phyloP scores from a whole-genome alignment of 768 basidiomycete species.

The Podaxis pistillaris region DNA sequence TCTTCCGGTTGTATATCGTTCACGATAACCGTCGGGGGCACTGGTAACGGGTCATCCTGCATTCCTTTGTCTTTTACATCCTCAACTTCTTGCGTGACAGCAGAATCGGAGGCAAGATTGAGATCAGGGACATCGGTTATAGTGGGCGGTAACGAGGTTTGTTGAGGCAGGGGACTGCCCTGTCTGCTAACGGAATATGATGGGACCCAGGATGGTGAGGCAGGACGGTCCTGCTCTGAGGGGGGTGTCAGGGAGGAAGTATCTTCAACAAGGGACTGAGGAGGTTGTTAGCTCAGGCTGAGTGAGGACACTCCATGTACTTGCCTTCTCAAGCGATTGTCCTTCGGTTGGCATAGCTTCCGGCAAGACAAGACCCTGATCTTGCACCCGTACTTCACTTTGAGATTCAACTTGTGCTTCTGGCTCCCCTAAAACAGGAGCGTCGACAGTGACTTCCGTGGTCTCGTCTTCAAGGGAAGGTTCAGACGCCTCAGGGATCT shows the following conservation, averaged over 20 bases:
- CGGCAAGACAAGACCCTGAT: not conserved
- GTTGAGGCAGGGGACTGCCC: constrained; percentile 19
- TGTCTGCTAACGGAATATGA: constrained; percentile 24
- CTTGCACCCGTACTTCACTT: not conserved
- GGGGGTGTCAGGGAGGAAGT: constrained; percentile 4
- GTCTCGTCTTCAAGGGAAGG: not conserved
- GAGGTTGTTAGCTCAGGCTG: not conserved
- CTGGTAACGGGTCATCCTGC: not conserved
- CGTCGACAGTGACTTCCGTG: not conserved
- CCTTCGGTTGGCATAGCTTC: not conserved
- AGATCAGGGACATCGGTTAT: not conserved
- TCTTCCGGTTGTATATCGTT: constrained; percentile 5
- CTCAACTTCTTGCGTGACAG: not conserved
- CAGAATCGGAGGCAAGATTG: not conserved
- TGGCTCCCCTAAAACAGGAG: not conserved
- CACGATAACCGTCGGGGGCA: not conserved
- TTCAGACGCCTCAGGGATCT: not conserved
- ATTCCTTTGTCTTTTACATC: not conserved
- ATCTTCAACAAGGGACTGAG: not conserved
- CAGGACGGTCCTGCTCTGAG: constrained; percentile 1
- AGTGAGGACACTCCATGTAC: not conserved
- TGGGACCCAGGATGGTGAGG: constrained; percentile 20
- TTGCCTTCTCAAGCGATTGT: not conserved
- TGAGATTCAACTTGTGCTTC: not conserved
- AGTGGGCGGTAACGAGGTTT: not conserved